A percentile compares a stretch with the other conserved stretches of the same genome.
These are phyloP conservation scores for Penicillium cataractarum DNA, from an alignment of 495 filamentous ascomycete genomes.

Conservation along the genomic window DNA sequence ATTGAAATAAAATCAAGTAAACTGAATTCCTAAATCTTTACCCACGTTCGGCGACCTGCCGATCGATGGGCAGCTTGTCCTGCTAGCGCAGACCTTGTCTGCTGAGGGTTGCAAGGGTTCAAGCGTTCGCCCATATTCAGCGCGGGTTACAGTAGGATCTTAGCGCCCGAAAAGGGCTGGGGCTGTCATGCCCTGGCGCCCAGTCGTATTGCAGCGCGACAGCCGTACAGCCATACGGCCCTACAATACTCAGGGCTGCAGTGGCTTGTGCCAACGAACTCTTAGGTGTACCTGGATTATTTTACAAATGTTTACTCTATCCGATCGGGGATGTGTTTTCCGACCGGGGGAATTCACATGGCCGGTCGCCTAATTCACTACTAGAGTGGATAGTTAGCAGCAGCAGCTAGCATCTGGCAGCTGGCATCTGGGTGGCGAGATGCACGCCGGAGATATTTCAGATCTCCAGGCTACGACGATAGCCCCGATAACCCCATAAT, in stretches of 20 bases:
- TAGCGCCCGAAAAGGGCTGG: neutral
- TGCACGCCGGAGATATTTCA: conserved; percentile 5
- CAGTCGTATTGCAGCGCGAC: conserved; percentile 1
- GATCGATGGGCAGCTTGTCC: neutral
- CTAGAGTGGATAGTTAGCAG: neutral
- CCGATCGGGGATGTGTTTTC: neutral
- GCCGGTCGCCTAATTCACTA: neutral
- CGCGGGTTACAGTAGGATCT: conserved; percentile 3
- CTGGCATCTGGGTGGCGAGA: conserved; percentile 2
- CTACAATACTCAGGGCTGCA: neutral
- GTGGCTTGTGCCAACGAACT: neutral
- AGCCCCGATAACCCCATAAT: neutral
- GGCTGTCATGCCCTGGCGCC: neutral
- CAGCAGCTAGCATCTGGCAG: neutral
- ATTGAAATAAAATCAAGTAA: neutral
- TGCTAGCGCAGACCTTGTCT: conserved; percentile 4
- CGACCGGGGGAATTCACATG: neutral
- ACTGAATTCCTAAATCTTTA: neutral
- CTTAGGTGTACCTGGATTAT: neutral
- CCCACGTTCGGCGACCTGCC: neutral
- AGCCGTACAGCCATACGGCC: no score
- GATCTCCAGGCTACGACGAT: neutral
- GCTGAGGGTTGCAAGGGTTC: neutral
- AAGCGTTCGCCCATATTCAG: neutral
- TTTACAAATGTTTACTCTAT: neutral